Percentiles rank a stretch among this genome's conserved stretches.
Conservation (phyloP, 2,329 filamentous ascomycete genomes). For the Leptodontidium sp. region DNA sequence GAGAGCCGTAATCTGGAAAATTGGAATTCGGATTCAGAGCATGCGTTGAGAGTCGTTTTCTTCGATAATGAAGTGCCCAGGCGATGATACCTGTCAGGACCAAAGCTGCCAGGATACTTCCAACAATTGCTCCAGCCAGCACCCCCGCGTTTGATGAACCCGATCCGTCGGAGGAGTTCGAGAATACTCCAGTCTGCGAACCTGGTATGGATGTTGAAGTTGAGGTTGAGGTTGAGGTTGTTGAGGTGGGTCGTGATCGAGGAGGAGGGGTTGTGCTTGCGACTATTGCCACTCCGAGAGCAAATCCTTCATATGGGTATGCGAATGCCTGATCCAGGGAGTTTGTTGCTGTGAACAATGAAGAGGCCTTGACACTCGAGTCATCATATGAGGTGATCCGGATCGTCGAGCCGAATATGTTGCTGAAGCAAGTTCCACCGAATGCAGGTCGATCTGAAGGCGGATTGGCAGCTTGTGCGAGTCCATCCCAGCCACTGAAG, state of each 20-base stretch:
- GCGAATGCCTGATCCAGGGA: slow-evolving; percentile 30
- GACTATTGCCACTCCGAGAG: slow-evolving; percentile 27
- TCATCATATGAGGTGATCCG: slow-evolving; percentile 29
- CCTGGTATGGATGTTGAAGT: not conserved
- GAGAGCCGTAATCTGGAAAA: slow-evolving; percentile 24
- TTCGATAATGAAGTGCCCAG: slow-evolving; percentile 20
- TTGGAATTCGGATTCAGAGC: slow-evolving; percentile 1
- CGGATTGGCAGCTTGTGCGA: slow-evolving; percentile 21
- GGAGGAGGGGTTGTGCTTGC: slow-evolving; percentile 21
- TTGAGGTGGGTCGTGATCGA: not conserved
- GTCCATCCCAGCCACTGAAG: slow-evolving; percentile 27
- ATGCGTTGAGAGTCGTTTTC: slow-evolving; percentile 20
- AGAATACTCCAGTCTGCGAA: slow-evolving; percentile 6
- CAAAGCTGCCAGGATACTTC: slow-evolving; percentile 16
- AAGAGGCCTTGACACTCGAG: slow-evolving; percentile 25
- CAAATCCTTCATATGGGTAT: slow-evolving; percentile 31
- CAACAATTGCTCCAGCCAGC: slow-evolving; percentile 25
- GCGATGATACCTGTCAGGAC: slow-evolving; percentile 10
- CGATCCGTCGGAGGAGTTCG: not conserved
- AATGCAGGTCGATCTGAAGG: slow-evolving; percentile 33
- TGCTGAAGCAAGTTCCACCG: slow-evolving; percentile 33
- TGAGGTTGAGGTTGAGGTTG: not conserved
- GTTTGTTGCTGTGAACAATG: slow-evolving; percentile 29
- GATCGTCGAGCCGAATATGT: slow-evolving; percentile 29
- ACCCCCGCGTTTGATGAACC: not conserved